These are phyloP conservation scores for Colletotrichum endophyticum DNA, from an alignment of 2,329 filamentous ascomycete genomes.

Conservation along the genomic window DNA sequence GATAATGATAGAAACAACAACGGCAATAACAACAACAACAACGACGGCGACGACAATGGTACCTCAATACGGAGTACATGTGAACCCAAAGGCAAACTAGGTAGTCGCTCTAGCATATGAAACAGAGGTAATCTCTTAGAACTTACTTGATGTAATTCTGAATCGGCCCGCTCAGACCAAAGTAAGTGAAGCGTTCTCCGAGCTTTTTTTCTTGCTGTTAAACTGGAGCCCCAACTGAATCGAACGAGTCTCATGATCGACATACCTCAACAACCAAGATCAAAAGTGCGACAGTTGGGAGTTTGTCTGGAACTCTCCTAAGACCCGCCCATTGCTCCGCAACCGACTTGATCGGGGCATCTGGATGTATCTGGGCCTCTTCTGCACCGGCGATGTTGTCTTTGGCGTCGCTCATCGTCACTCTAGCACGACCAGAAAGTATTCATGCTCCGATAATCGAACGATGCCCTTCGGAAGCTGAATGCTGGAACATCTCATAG, in stretches of 20 bases:
- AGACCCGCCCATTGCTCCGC: constrained; percentile 17
- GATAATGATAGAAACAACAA: background rate
- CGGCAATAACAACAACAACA: too few relatives aligned
- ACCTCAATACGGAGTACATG: background rate
- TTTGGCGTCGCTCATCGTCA: constrained; percentile 11
- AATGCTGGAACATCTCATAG: background rate
- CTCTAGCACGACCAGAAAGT: background rate
- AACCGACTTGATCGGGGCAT: background rate
- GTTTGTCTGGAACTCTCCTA: constrained; percentile 30
- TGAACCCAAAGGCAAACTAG: background rate
- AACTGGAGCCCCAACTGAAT: background rate
- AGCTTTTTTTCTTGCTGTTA: constrained; percentile 21
- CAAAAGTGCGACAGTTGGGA: constrained; percentile 28
- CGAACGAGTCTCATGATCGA: background rate
- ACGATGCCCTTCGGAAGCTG: background rate
- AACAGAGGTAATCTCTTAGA: background rate
- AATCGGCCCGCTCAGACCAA: constrained; percentile 33
- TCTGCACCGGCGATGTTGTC: background rate
- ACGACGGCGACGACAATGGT: background rate
- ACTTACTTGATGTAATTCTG: constrained; percentile 35
- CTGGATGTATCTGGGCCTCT: background rate
- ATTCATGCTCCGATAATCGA: background rate
- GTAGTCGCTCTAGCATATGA: background rate
- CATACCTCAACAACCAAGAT: constrained; percentile 30
- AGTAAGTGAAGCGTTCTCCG: constrained; percentile 34